Conservation (phyloP, 2,329 filamentous ascomycete species). For the Dryadomyces quercivorus region DNA sequence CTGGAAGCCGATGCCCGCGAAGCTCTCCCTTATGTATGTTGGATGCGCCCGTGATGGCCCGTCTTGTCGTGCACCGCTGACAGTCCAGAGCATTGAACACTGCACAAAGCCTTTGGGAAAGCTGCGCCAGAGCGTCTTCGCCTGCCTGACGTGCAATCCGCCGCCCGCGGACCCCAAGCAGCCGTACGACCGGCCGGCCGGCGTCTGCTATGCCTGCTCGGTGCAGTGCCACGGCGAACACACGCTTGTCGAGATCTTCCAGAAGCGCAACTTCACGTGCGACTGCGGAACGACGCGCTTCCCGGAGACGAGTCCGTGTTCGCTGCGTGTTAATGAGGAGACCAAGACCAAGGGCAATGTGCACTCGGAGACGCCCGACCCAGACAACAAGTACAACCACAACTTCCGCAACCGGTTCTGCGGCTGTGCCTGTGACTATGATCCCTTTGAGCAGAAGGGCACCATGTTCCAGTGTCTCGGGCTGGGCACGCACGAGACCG, state of each 20-base stretch:
- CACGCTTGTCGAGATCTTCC: constrained; percentile 87
- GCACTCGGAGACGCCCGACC: constrained; percentile 59
- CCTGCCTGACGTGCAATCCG: constrained; percentile 88
- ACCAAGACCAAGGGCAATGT: constrained; percentile 69
- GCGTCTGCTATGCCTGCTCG: constrained; percentile 92
- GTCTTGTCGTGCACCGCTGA: background rate
- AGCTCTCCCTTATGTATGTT: constrained; percentile 74
- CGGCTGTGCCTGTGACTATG: constrained; percentile 77
- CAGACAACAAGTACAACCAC: constrained; percentile 81
- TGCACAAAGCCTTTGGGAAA: constrained; percentile 87
- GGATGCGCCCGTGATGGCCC: background rate
- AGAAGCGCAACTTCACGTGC: constrained; percentile 89
- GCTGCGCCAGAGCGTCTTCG: constrained; percentile 78
- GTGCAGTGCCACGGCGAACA: constrained; percentile 96
- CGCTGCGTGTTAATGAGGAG: constrained; percentile 55
- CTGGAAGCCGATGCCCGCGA: constrained; percentile 93
- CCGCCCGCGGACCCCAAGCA: constrained; percentile 51
- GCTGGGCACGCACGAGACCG: constrained; percentile 64
- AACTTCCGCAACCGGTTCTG: constrained; percentile 94
- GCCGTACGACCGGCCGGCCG: constrained; percentile 55
- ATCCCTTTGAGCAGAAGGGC: constrained; percentile 78
- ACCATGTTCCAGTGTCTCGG: constrained; percentile 98
- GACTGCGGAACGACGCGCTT: constrained; percentile 87
- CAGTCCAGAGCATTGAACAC: constrained; percentile 68
- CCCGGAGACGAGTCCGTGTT: constrained; percentile 58